Percentiles rank a stretch among this genome's conserved stretches.
phyloP scores from a whole-genome alignment of 2,329 filamentous ascomycete species.

The Westerdykella ornata region DNA sequence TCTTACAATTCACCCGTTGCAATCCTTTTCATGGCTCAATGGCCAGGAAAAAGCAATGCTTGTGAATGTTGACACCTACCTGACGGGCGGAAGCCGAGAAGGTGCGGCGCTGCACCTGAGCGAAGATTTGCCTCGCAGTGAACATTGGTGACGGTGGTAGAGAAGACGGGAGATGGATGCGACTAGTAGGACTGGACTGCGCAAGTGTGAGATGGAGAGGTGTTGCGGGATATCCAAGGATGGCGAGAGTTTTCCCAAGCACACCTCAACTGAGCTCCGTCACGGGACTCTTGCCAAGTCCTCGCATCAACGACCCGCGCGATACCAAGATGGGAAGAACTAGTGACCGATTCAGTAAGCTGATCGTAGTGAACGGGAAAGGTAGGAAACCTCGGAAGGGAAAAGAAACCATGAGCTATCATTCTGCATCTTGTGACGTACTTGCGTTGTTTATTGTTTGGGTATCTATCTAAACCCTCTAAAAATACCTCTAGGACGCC shows the following conservation, averaged over 20 bases:
- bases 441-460: no score
- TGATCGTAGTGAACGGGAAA: no score
- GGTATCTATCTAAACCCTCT: no score
- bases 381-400: no score
- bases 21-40: conserved; percentile 4
- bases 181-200: conserved; percentile 16
- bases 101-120: conserved; percentile 46
- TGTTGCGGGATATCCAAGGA: conserved; percentile 6
- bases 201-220: conserved; percentile 4
- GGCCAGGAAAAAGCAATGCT: conserved; percentile 21
- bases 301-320: not conserved
- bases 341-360: no score
- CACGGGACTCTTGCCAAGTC: not conserved
- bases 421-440: no score
- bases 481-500: no score
- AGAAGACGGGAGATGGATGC: conserved; percentile 17
- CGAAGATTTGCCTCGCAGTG: conserved; percentile 50
- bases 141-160: conserved; percentile 54
- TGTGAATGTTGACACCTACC: conserved; percentile 34
- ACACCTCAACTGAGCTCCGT: not conserved
- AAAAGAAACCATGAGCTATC: no score
- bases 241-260: conserved; percentile 1
- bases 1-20: conserved; percentile 8
- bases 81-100: conserved; percentile 49
- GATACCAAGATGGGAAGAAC: no score